Evolutionary conservation across 352 stramenopile genomes (phyloP).

Genomic region (Phytophthora citricola): DNA sequence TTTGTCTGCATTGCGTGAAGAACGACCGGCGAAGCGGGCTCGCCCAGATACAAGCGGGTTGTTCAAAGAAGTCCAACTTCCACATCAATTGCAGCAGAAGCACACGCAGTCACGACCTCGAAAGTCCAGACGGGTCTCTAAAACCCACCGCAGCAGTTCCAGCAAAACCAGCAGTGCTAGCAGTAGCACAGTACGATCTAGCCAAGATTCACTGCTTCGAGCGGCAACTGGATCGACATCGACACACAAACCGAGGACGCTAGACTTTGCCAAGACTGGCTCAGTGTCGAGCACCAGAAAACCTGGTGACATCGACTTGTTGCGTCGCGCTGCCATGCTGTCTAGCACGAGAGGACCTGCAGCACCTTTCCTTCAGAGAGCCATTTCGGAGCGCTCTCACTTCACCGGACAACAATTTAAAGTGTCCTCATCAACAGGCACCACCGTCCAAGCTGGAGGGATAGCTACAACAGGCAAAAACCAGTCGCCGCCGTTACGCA

Average conservation of each 20-base stretch:
- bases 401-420: constrained; percentile 11
- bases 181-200: constrained; percentile 4
- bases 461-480: constrained; percentile 8
- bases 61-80: constrained; percentile 58
- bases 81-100: constrained; percentile 31
- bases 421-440: constrained; percentile 6
- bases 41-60: constrained; percentile 35
- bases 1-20: constrained; percentile 67
- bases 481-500: constrained; percentile 13
- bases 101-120: constrained; percentile 17
- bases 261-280: constrained; percentile 4
- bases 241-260: not conserved
- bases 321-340: constrained; percentile 11
- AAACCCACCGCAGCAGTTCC: constrained; percentile 20
- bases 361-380: constrained; percentile 12
- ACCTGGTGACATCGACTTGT: constrained; percentile 8
- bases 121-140: constrained; percentile 32
- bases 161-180: constrained; percentile 16
- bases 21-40: constrained; percentile 55
- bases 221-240: constrained; percentile 7
- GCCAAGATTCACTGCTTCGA: constrained; percentile 21
- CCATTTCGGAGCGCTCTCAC: constrained; percentile 24
- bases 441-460: constrained; percentile 2
- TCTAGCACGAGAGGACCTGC: constrained; percentile 11
- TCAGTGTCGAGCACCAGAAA: constrained; percentile 4